phyloP scores from a whole-genome alignment of 495 filamentous ascomycete species.

The Podospora australis region DNA sequence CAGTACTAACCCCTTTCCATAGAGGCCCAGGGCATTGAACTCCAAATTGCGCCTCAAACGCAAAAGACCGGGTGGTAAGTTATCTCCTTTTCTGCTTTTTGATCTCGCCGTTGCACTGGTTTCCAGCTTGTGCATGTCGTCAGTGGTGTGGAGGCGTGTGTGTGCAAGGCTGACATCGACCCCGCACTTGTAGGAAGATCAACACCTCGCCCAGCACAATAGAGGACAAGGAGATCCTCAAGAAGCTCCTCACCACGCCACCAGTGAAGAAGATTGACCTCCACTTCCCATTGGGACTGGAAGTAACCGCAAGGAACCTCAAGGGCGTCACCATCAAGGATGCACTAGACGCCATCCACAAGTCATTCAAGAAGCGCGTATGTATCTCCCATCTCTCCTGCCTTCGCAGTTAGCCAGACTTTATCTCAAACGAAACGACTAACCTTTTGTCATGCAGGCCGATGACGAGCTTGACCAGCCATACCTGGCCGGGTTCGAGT shows the following conservation, averaged over 20 bases:
- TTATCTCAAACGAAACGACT: not conserved
- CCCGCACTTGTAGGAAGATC: slow-evolving; percentile 61
- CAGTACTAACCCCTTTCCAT: slow-evolving; percentile 5
- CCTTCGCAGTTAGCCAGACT: no score
- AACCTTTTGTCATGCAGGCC: slow-evolving; percentile 44
- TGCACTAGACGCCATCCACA: slow-evolving; percentile 87
- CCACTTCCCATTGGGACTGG: slow-evolving; percentile 77
- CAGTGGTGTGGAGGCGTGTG: no score
- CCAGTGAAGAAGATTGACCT: slow-evolving; percentile 91
- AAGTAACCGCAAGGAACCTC: slow-evolving; percentile 80
- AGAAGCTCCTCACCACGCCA: slow-evolving; percentile 70
- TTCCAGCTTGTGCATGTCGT: not conserved
- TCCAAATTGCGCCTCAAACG: slow-evolving; percentile 79
- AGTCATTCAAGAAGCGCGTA: slow-evolving; percentile 91
- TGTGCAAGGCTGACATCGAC: slow-evolving; percentile 4
- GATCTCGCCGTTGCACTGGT: slow-evolving; percentile 4
- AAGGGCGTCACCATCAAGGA: slow-evolving; percentile 95
- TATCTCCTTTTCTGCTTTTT: not conserved
- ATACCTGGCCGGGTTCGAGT: slow-evolving; percentile 87
- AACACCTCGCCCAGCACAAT: slow-evolving; percentile 73
- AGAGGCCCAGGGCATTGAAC: slow-evolving; percentile 70
- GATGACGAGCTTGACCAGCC: slow-evolving; percentile 82
- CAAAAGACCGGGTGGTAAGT: slow-evolving; percentile 86
- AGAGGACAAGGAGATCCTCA: slow-evolving; percentile 73
- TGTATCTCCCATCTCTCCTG: slow-evolving; percentile 13